A percentile compares a stretch with the other conserved stretches of the same genome.
phyloP scores from a whole-genome alignment of 352 stramenopile genomes.

The Pythium biforme region DNA sequence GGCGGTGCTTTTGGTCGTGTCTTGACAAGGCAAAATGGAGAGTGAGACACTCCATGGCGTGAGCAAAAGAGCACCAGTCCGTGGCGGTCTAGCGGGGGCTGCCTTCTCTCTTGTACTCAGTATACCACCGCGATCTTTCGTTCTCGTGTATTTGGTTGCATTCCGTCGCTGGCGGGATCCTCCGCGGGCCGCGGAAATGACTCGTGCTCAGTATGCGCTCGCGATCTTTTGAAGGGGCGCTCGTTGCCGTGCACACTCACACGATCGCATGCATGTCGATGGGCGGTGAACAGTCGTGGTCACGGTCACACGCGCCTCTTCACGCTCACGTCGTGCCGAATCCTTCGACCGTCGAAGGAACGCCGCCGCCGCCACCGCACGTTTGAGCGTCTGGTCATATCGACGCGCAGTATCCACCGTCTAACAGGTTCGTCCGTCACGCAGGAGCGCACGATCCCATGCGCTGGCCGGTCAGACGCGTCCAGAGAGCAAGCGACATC shows the following conservation, averaged over 20 bases:
- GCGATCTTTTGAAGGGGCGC: conserved; percentile 12
- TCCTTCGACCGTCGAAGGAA: conserved; percentile 6
- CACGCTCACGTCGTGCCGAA: not conserved
- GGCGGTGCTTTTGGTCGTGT: not conserved
- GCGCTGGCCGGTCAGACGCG: too few relatives aligned
- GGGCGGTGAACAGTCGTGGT: not conserved
- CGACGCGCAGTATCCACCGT: too few relatives aligned
- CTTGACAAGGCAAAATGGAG: not conserved
- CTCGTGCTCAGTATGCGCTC: conserved; percentile 15
- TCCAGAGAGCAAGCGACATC: too few relatives aligned
- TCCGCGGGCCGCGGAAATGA: not conserved
- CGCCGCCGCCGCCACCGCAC: too few relatives aligned
- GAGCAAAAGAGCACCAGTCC: not conserved
- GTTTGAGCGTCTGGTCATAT: too few relatives aligned
- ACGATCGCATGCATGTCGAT: conserved; percentile 3
- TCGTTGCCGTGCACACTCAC: not conserved
- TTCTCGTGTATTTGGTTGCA: too few relatives aligned
- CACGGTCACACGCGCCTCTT: not conserved
- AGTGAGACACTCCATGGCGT: not conserved
- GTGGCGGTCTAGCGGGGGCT: not conserved
- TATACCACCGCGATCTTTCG: too few relatives aligned
- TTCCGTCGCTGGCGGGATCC: not conserved
- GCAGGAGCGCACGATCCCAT: too few relatives aligned
- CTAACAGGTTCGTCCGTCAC: too few relatives aligned
- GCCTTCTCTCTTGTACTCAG: not conserved